phyloP scores from a whole-genome alignment of 371 early-diverging fungal species.

The Amoeboaphelidium occidentale region DNA sequence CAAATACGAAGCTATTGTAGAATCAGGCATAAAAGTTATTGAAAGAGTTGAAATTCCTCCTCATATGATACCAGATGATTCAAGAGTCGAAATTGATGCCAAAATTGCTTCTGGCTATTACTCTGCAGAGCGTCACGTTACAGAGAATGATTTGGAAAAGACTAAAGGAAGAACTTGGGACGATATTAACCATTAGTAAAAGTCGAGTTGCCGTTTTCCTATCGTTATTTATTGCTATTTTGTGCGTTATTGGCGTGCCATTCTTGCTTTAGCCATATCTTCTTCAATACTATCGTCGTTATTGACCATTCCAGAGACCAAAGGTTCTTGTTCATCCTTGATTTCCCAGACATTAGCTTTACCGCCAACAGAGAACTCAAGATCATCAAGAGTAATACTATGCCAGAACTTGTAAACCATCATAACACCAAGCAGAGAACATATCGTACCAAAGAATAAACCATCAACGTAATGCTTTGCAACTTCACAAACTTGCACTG shows the following conservation, averaged over 20 bases:
- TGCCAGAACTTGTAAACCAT: conserved; percentile 99
- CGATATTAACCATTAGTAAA: too few species aligned
- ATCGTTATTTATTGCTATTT: too few species aligned
- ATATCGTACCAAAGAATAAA: conserved; percentile 75
- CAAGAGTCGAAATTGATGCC: conserved; percentile 78
- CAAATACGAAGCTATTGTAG: conserved; percentile 86
- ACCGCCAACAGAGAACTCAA: conserved; percentile 80
- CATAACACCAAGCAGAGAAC: conserved; percentile 81
- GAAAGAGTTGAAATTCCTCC: conserved; percentile 77
- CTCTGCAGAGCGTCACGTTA: neutral
- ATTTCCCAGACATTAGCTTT: conserved; percentile 78
- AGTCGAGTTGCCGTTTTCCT: too few species aligned
- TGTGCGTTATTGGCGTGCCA: too few species aligned
- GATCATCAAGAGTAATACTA: conserved; percentile 87
- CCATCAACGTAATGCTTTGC: conserved; percentile 90
- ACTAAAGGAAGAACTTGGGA: neutral
- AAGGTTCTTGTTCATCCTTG: too few species aligned
- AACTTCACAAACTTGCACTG: conserved; percentile 46
- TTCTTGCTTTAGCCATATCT: too few species aligned
- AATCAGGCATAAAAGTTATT: conserved; percentile 64
- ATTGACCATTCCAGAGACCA: too few species aligned
- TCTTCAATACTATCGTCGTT: too few species aligned
- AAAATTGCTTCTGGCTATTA: conserved; percentile 85
- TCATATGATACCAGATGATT: conserved; percentile 20
- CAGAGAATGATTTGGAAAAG: neutral